A percentile compares a stretch with the other conserved stretches of the same genome.
Evolutionary conservation across 2,329 filamentous ascomycete species (phyloP).

Genomic region (Aspergillus proliferans): DNA sequence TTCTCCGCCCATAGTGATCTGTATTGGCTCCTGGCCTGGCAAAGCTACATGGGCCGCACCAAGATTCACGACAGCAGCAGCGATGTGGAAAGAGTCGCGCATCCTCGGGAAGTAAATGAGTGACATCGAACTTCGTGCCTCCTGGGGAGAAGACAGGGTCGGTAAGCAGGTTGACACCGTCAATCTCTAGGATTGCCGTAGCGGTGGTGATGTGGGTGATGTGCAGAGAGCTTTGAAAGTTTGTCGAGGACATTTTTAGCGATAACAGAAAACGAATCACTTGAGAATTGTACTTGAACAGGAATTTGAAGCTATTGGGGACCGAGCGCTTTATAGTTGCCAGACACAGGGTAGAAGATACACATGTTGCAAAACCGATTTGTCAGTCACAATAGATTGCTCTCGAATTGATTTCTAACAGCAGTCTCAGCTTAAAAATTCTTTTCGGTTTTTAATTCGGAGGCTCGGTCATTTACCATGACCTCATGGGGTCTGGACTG

Average conservation of each 20-base stretch:
- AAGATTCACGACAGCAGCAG: constrained; percentile 35
- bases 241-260: neutral
- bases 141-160: constrained; percentile 35
- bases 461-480: neutral
- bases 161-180: constrained; percentile 36
- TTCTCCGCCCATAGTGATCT: constrained; percentile 43
- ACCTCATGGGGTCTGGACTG: neutral
- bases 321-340: too few relatives aligned
- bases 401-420: neutral
- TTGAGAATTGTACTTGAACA: neutral
- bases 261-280: neutral
- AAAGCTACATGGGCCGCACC: constrained; percentile 25
- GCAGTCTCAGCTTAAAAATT: neutral
- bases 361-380: too few relatives aligned
- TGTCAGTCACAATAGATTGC: too few relatives aligned
- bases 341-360: too few relatives aligned
- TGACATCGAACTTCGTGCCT: constrained; percentile 1
- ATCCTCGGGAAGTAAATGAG: constrained; percentile 15
- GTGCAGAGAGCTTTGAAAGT: constrained; percentile 17
- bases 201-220: constrained; percentile 44
- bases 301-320: neutral
- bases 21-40: constrained; percentile 18
- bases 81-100: constrained; percentile 28
- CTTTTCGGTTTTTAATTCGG: neutral
- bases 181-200: constrained; percentile 40